Evolutionary conservation across 2,329 filamentous ascomycete species (phyloP), one percentile per base, ranked within the genome.

Genomic region (Hypomyces rosellus): DNA sequence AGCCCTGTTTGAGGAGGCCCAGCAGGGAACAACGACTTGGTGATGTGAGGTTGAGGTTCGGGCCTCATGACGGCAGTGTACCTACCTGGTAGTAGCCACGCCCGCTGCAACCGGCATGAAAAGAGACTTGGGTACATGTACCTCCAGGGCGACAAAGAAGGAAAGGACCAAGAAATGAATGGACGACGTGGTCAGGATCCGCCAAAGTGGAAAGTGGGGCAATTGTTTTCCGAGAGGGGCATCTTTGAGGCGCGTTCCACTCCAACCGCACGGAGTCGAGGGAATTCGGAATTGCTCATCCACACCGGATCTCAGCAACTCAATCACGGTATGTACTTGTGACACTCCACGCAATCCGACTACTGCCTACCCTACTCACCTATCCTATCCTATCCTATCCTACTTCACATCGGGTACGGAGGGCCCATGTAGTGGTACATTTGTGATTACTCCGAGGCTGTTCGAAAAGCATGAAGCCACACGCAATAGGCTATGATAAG

Each of bases 201-300:
- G 25, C 25, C 25, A 11, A 11, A 25, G 15, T 42, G 45, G 46
- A 39, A 34, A 44, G 40, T 30, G 13, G 34, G 46, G 42, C 16
- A 39, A 13, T 38, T 51, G 45, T 30, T 47, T 47, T 45, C 45
- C 38, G 38, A 45, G 49, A 46, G 45, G 33, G 49, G 45, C 45
- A 47, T 51, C 30, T 44, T 36, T 44, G 49, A 45, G 44, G 45
- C 34, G 33, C 34, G 20, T 20, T 33, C 37, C 40, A 41, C 40
- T 45, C 20, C 20, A 20, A 20, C 20, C 20, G 20, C n/a, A n/a
- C n/a, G n/a, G n/a, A n/a, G n/a, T 20, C 20, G 20, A 20, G 20
- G 20, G 20, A 20, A 20, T 20, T 20, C 20, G 20, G 20, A 20
- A 20, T 20, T 20, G 20, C 20, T 20, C 20, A 20, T 20, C 20